A percentile compares a stretch with the other conserved stretches of the same genome.
These are phyloP conservation scores for Actinidia chinensis DNA, from an alignment of 179 eudicot genomes.

Conservation along the genomic window DNA sequence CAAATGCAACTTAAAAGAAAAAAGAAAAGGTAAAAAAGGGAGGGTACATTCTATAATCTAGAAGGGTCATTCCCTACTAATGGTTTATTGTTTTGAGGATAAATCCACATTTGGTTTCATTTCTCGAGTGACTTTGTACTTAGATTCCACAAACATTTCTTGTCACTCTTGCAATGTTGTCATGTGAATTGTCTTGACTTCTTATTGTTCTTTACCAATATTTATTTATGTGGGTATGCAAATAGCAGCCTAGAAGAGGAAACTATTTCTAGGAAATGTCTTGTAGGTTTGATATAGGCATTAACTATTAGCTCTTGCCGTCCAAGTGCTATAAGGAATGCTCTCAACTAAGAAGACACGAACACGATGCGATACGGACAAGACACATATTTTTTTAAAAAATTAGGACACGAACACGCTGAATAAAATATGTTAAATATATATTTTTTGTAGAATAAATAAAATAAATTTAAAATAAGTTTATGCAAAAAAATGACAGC, in stretches of 20 bases:
- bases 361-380: no score
- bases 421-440: no score
- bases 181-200: background rate
- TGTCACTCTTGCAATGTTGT: background rate
- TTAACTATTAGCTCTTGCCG: no score
- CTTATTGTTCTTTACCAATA: background rate
- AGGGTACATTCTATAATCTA: background rate
- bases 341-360: no score
- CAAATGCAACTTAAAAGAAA: background rate
- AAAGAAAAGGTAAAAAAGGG: background rate
- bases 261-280: background rate
- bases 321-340: no score
- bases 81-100: background rate
- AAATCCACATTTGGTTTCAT: background rate
- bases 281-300: no score
- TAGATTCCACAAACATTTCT: background rate
- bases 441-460: no score
- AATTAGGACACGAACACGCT: no score
- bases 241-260: constrained; percentile 6
- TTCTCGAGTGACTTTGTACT: background rate
- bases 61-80: background rate
- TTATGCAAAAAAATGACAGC: no score
- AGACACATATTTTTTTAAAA: no score
- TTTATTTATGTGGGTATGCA: background rate
- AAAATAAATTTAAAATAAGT: no score